phyloP scores from a whole-genome alignment of 768 basidiomycete genomes.

The Dioszegia crocea region DNA sequence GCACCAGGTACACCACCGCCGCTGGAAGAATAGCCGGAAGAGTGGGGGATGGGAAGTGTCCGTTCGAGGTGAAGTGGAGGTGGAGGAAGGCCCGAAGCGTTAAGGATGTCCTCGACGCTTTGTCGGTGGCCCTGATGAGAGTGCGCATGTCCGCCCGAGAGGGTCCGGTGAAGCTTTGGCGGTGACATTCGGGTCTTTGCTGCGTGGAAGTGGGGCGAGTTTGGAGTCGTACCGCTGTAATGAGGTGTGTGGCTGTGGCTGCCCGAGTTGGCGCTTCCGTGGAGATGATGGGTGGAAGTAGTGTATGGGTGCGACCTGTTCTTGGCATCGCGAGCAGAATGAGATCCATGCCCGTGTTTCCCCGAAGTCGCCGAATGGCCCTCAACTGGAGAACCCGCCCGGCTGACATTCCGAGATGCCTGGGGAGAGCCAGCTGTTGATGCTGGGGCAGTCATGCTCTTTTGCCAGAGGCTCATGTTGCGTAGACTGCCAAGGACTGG shows the following conservation, averaged over 20 bases:
- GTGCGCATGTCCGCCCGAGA: slow-evolving; percentile 15
- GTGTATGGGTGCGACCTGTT: slow-evolving; percentile 43
- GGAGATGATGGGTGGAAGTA: slow-evolving; percentile 5
- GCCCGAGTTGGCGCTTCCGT: background rate
- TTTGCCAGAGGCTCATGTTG: slow-evolving; percentile 42
- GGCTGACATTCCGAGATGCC: slow-evolving; percentile 35
- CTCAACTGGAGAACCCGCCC: slow-evolving; percentile 45
- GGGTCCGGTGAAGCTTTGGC: slow-evolving; percentile 27
- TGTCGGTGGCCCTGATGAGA: slow-evolving; percentile 16
- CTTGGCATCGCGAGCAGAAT: slow-evolving; percentile 42
- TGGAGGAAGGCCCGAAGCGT: slow-evolving; percentile 40
- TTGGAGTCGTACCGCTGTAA: slow-evolving; percentile 22
- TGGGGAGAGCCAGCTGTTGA: slow-evolving; percentile 38
- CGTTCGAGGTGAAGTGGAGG: slow-evolving; percentile 37
- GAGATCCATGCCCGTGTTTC: slow-evolving; percentile 45
- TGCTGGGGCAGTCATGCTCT: slow-evolving; percentile 43
- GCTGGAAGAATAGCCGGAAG: slow-evolving; percentile 24
- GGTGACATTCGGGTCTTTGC: slow-evolving; percentile 37
- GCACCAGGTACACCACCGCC: slow-evolving; percentile 15
- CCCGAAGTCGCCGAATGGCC: slow-evolving; percentile 47
- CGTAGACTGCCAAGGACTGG: slow-evolving; percentile 51
- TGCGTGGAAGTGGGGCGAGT: slow-evolving; percentile 38
- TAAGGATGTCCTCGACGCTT: slow-evolving; percentile 51
- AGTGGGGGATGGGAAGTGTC: slow-evolving; percentile 44
- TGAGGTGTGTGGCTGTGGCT: slow-evolving; percentile 6